phyloP scores from a whole-genome alignment of 129 eudicot genomes.

The Lactuca saligna region DNA sequence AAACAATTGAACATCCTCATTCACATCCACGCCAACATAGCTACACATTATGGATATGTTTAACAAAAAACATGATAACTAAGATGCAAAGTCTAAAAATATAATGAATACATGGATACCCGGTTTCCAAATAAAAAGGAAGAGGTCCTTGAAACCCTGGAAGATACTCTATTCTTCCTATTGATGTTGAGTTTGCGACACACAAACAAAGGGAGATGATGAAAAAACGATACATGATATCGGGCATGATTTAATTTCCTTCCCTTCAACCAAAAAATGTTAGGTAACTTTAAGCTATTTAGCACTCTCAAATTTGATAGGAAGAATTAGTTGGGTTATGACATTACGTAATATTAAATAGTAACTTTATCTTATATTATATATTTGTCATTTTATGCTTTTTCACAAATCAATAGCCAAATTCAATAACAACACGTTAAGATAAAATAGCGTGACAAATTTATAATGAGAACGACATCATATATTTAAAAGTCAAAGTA shows the following conservation, averaged over 20 bases:
- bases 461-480: too few species aligned
- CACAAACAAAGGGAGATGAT: neutral
- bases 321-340: too few species aligned
- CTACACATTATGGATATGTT: neutral
- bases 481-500: too few species aligned
- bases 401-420: too few species aligned
- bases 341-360: too few species aligned
- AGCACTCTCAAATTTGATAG: too few species aligned
- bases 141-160: slow-evolving; percentile 44
- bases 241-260: neutral
- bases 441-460: too few species aligned
- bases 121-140: slow-evolving; percentile 40
- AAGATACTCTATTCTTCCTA: slow-evolving; percentile 16
- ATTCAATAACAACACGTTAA: too few species aligned
- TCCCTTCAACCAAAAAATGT: neutral
- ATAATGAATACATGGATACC: slow-evolving; percentile 4
- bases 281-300: too few species aligned
- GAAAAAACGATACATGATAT: neutral
- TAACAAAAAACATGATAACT: neutral
- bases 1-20: neutral
- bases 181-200: neutral
- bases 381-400: too few species aligned
- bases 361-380: too few species aligned
- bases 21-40: neutral
- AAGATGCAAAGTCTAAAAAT: neutral